phyloP scores from a whole-genome alignment of 495 filamentous ascomycete species.

The Aspergillus homomorphus region DNA sequence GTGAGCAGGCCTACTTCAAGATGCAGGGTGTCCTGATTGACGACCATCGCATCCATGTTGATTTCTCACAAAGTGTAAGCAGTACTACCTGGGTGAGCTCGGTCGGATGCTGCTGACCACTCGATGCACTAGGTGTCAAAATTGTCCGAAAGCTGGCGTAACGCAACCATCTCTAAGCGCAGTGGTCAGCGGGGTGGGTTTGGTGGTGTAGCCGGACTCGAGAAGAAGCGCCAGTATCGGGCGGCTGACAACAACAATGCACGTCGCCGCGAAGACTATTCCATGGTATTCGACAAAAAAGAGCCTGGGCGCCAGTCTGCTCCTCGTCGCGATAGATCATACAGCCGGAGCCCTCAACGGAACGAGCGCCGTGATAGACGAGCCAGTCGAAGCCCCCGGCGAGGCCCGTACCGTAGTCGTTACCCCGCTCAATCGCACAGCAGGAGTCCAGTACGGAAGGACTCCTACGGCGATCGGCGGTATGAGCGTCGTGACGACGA shows the following conservation, averaged over 20 bases:
- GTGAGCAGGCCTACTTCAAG: conserved; percentile 96
- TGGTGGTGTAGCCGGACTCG: conserved; percentile 80
- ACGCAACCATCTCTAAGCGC: conserved; percentile 80
- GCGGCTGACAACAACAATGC: conserved; percentile 62
- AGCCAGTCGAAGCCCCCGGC: conserved; percentile 51
- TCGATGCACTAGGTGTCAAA: conserved; percentile 59
- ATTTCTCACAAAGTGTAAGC: conserved; percentile 92
- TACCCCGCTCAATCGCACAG: conserved; percentile 45
- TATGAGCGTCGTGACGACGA: conserved; percentile 28
- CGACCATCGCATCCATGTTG: conserved; percentile 96
- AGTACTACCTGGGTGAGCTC: neutral
- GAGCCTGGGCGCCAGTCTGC: conserved; percentile 44
- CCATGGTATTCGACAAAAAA: conserved; percentile 81
- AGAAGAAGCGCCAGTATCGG: conserved; percentile 88
- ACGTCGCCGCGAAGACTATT: conserved; percentile 60
- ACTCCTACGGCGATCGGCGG: conserved; percentile 24
- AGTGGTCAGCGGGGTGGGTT: conserved; percentile 72
- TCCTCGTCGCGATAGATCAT: conserved; percentile 18
- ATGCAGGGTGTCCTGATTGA: conserved; percentile 97
- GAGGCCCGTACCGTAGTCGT: conserved; percentile 24
- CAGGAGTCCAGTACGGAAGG: conserved; percentile 45
- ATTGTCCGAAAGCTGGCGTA: conserved; percentile 87
- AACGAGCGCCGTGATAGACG: conserved; percentile 29
- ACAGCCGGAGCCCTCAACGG: conserved; percentile 26
- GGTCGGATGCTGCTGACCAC: conserved; percentile 23